These are phyloP conservation scores for Malania oleifera DNA, from an alignment of 164 flowering plant genomes.

Conservation along the genomic window DNA sequence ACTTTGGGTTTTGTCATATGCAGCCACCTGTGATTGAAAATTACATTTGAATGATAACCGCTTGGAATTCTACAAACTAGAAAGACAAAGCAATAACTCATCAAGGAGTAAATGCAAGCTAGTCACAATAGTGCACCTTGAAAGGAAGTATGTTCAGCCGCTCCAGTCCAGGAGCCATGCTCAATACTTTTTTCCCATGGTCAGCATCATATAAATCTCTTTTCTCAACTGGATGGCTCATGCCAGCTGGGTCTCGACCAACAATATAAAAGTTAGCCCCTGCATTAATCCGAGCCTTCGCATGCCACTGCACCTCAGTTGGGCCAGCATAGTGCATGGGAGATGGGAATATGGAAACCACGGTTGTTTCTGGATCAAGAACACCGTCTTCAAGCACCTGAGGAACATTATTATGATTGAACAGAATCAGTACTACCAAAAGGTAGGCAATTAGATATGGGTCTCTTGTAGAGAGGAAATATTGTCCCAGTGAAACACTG, in stretches of 20 bases:
- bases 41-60: neutral
- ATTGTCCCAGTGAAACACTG: neutral
- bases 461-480: neutral
- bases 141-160: constrained; percentile 90
- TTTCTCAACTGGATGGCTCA: constrained; percentile 90
- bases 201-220: constrained; percentile 94
- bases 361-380: constrained; percentile 93
- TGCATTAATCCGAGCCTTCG: constrained; percentile 94
- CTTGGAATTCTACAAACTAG: neutral
- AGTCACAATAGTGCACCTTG: constrained; percentile 38
- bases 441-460: neutral
- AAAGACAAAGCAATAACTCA: neutral
- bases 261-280: constrained; percentile 98
- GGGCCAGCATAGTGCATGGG: constrained; percentile 99
- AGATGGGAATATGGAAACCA: constrained; percentile 92
- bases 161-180: constrained; percentile 98
- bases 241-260: constrained; percentile 99
- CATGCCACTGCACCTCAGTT: constrained; percentile 99
- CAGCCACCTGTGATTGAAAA: constrained; percentile 84
- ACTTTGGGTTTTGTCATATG: constrained; percentile 77
- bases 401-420: constrained; percentile 7
- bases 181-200: constrained; percentile 91
- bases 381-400: constrained; percentile 98
- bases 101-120: neutral
- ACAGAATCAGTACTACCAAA: neutral